A percentile compares a stretch with the other conserved stretches of the same genome.
Conservation (phyloP, 305 asterid species). For the Nicotiana rustica region DNA sequence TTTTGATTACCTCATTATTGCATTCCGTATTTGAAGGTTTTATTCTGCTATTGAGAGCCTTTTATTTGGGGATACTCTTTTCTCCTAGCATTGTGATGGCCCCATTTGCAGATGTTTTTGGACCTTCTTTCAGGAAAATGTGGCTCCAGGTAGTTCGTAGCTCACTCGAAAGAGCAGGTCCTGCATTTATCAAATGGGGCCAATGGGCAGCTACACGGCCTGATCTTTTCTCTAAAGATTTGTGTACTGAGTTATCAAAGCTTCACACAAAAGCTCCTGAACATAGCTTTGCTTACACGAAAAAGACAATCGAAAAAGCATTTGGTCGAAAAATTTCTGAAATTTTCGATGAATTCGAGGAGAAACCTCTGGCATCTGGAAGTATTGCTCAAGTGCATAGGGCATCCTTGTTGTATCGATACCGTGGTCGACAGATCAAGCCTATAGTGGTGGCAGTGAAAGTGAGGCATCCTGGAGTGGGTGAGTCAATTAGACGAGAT, state of each 20-base stretch:
- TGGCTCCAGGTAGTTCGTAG: slow-evolving; percentile 35
- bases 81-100: slow-evolving; percentile 42
- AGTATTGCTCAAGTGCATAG: slow-evolving; percentile 43
- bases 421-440: slow-evolving; percentile 31
- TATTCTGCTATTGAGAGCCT: slow-evolving; percentile 38
- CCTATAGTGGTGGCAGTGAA: slow-evolving; percentile 33
- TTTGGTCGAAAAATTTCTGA: slow-evolving; percentile 39
- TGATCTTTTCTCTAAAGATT: slow-evolving; percentile 39
- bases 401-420: slow-evolving; percentile 35
- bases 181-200: slow-evolving; percentile 43
- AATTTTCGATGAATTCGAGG: slow-evolving; percentile 39
- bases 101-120: slow-evolving; percentile 40
- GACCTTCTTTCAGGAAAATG: slow-evolving; percentile 34
- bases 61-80: slow-evolving; percentile 38
- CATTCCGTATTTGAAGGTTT: slow-evolving; percentile 35
- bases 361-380: slow-evolving; percentile 41
- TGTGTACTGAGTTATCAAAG: slow-evolving; percentile 39
- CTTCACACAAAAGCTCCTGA: slow-evolving; percentile 45
- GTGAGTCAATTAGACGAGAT: slow-evolving; percentile 37
- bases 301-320: slow-evolving; percentile 38
- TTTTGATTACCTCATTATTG: slow-evolving; percentile 24
- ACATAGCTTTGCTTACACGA: slow-evolving; percentile 41
- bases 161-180: slow-evolving; percentile 39
- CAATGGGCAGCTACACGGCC: slow-evolving; percentile 46
- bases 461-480: slow-evolving; percentile 39